A percentile compares a stretch with the other conserved stretches of the same genome.
Evolutionary conservation across 1,139 yeast species (phyloP).

Genomic region (Lodderomyces elongisporus): DNA sequence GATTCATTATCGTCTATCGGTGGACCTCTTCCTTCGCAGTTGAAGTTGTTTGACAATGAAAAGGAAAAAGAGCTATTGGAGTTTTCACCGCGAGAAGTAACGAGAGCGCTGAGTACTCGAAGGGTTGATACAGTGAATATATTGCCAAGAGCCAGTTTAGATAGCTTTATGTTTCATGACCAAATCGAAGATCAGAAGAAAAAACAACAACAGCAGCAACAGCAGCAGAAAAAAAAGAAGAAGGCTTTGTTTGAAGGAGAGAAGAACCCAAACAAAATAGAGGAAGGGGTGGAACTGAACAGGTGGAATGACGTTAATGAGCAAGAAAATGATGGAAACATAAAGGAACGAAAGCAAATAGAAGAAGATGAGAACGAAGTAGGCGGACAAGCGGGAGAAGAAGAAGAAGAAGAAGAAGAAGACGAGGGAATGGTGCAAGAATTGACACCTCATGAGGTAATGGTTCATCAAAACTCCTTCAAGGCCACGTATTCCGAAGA

Average conservation of each 20-base stretch:
- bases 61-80: slow-evolving; percentile 29
- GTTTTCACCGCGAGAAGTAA: slow-evolving; percentile 29
- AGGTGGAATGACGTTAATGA: no score
- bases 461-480: no score
- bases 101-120: slow-evolving; percentile 35
- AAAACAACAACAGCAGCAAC: neutral
- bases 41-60: slow-evolving; percentile 42
- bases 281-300: no score
- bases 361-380: slow-evolving; percentile 4
- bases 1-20: neutral
- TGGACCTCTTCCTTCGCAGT: slow-evolving; percentile 51
- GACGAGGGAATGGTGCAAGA: no score
- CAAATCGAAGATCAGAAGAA: neutral
- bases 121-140: slow-evolving; percentile 25
- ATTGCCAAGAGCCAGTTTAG: slow-evolving; percentile 14
- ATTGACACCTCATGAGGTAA: neutral
- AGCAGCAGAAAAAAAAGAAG: neutral
- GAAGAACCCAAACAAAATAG: no score
- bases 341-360: neutral
- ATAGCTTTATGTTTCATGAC: slow-evolving; percentile 5
- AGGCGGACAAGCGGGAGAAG: slow-evolving; percentile 2
- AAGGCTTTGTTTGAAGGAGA: neutral
- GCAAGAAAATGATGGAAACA: slow-evolving; percentile 3
- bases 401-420: no score
- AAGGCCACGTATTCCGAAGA: slow-evolving; percentile 31